Percentiles rank a stretch among this genome's conserved stretches.
Conservation (phyloP, 2,329 filamentous ascomycete genomes). For the Ceratocystis cacaofunesta region DNA sequence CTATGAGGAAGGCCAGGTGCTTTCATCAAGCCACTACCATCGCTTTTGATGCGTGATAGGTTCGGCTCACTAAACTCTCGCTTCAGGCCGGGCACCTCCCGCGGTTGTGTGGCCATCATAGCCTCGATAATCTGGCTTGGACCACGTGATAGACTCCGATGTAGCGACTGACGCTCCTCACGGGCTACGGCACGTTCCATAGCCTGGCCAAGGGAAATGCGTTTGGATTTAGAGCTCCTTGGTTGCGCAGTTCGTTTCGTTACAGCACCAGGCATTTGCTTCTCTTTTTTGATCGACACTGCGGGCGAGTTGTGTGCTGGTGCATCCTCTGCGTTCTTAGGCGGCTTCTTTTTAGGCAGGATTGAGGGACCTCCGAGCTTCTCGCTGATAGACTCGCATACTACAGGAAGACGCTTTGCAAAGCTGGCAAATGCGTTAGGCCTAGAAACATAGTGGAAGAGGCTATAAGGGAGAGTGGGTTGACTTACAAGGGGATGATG, state of each 20-base stretch:
- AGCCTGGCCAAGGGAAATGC: slow-evolving; percentile 25
- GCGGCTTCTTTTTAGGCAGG: slow-evolving; percentile 21
- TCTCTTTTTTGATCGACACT: slow-evolving; percentile 30
- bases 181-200: slow-evolving; percentile 13
- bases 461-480: too few species aligned
- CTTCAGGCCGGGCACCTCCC: slow-evolving; percentile 44
- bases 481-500: slow-evolving; percentile 58
- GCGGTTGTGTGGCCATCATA: slow-evolving; percentile 55
- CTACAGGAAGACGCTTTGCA: slow-evolving; percentile 56
- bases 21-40: slow-evolving; percentile 23
- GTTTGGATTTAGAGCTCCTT: slow-evolving; percentile 49
- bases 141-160: slow-evolving; percentile 40
- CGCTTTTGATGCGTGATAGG: slow-evolving; percentile 30
- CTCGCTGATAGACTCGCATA: slow-evolving; percentile 55
- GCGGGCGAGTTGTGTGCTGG: slow-evolving; percentile 31
- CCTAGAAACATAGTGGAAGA: not conserved
- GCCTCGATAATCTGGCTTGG: slow-evolving; percentile 46
- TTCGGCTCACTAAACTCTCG: slow-evolving; percentile 50
- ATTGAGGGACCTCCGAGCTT: slow-evolving; percentile 61
- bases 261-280: slow-evolving; percentile 37
- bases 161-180: slow-evolving; percentile 17
- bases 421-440: slow-evolving; percentile 41
- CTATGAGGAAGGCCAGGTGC: slow-evolving; percentile 29
- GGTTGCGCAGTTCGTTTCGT: slow-evolving; percentile 38
- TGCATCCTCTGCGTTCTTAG: slow-evolving; percentile 18